Conservation (phyloP, 108 stramenopile species). For the Stephanodiscus minutulus region DNA sequence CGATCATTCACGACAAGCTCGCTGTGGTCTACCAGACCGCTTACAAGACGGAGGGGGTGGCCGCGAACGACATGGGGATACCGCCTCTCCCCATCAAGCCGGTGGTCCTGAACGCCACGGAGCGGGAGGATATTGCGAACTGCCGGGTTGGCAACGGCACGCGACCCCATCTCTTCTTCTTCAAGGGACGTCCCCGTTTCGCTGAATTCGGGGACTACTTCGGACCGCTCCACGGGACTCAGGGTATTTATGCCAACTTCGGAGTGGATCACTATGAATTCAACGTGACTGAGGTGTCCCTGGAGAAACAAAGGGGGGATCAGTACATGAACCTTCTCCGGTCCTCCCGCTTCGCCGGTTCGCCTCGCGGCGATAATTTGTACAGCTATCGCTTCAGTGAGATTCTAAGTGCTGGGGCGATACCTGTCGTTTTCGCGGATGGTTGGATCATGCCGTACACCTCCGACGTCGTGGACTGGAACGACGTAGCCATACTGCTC, state of each 20-base stretch:
- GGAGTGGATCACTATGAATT: not conserved
- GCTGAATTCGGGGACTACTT: not conserved
- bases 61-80: not conserved
- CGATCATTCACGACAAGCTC: not conserved
- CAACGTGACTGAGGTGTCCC: not conserved
- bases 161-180: not conserved
- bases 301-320: too few relatives aligned
- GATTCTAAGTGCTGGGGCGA: constrained; percentile 43
- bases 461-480: constrained; percentile 48
- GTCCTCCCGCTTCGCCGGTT: constrained; percentile 22
- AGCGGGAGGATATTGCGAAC: not conserved
- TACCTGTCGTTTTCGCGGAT: constrained; percentile 49
- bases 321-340: constrained; percentile 9
- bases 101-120: not conserved
- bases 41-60: not conserved
- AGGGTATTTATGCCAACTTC: not conserved
- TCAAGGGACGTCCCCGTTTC: not conserved
- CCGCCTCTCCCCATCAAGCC: not conserved
- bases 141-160: not conserved
- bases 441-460: constrained; percentile 47
- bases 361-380: constrained; percentile 51
- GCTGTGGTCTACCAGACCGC: not conserved
- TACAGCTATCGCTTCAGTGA: constrained; percentile 57
- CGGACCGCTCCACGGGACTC: not conserved
- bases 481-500: constrained; percentile 22